Base-by-base conservation (phyloP, 1,284 basidiomycete genomes). In the Ganoderma leucocontextum region DNA sequence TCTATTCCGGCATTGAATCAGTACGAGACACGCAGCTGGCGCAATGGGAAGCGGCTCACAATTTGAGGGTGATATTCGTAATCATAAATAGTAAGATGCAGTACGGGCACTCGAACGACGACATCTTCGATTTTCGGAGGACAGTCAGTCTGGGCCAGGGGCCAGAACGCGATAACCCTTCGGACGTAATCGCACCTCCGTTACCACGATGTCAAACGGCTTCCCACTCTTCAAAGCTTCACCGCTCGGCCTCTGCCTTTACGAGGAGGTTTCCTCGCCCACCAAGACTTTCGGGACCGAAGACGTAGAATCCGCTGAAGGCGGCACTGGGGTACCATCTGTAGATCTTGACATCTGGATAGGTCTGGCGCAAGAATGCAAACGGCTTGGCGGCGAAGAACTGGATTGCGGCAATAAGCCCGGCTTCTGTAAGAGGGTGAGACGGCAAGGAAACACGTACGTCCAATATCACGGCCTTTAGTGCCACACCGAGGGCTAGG, bases 351-450 rank as follows among this genome's bases (percentile, higher is more conserved):
- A 49, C 47, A 12, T 25, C 22, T 25, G 47, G 47, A 5, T 9
- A 22, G 0, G 5, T 25, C 22, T 49, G 47, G 47, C 47, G 47
- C 22, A 49, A 22, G 47, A 49, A 49, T 13, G 22, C 47, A 22
- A 49, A 49, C 22, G 22, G 47, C 47, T 49, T 49, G 22, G 47
- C 47, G 47, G 47, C 47, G 47, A 49, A 49, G 47, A 47, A 47
- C 47, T 49, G 12, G 22, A 25, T 3, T 25, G 47, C 10, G 10
- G 22, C 8, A 25, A 2, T 1, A 0, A 25, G 47, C 22, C 12
- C 47, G 47, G 47, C 10, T 4, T 49, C 22, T 49, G 47, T 49
- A 13, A 25, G 10, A 10, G 47, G n/a, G 47, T 49, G 47, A 6
- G 47, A 49, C 7, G 47, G 9, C 10, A 19, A 25, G 47, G 10